Percentiles rank a stretch among this genome's conserved stretches.
Conservation (phyloP, 2,329 filamentous ascomycete genomes). For the Colletotrichum euphorbiae region DNA sequence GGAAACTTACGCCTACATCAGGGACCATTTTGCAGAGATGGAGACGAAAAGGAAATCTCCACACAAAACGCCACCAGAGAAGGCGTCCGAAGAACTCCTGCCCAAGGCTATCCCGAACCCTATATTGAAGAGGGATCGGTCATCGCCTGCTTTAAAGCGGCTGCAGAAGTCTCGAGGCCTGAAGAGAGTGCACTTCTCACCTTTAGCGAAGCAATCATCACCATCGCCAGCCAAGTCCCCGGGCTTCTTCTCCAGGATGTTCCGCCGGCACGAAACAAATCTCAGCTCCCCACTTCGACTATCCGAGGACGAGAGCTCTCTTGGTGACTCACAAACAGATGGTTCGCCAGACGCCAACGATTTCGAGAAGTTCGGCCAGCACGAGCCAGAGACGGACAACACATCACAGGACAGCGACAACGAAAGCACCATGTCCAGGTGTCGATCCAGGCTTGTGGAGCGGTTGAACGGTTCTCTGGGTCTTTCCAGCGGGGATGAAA, state of each 20-base stretch:
- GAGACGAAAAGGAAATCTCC: conserved; percentile 3
- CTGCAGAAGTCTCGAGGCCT: conserved; percentile 30
- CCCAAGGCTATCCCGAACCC: neutral
- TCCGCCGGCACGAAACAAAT: conserved; percentile 1
- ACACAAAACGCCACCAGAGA: neutral
- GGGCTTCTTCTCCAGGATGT: conserved; percentile 22
- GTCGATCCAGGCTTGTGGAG: conserved; percentile 10
- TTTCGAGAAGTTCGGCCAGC: neutral
- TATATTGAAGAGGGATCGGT: conserved; percentile 15
- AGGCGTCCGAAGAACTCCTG: neutral
- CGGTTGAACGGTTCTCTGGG: conserved; percentile 25
- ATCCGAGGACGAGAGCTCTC: neutral
- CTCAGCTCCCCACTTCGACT: conserved; percentile 9
- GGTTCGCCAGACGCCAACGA: conserved; percentile 16
- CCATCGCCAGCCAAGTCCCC: conserved; percentile 1
- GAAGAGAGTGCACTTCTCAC: conserved; percentile 34
- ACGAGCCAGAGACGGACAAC: conserved; percentile 14
- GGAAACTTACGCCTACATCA: conserved; percentile 28
- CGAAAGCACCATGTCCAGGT: conserved; percentile 13
- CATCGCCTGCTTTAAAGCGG: conserved; percentile 32
- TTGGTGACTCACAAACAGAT: conserved; percentile 16
- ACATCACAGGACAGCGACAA: conserved; percentile 17
- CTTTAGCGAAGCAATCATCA: conserved; percentile 6
- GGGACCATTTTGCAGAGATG: conserved; percentile 30
- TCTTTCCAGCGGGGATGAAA: neutral